Evolutionary conservation across 805 yeast species (phyloP), one percentile per base, ranked within the genome.

Genomic region (Sporopachydermia lactativora): DNA sequence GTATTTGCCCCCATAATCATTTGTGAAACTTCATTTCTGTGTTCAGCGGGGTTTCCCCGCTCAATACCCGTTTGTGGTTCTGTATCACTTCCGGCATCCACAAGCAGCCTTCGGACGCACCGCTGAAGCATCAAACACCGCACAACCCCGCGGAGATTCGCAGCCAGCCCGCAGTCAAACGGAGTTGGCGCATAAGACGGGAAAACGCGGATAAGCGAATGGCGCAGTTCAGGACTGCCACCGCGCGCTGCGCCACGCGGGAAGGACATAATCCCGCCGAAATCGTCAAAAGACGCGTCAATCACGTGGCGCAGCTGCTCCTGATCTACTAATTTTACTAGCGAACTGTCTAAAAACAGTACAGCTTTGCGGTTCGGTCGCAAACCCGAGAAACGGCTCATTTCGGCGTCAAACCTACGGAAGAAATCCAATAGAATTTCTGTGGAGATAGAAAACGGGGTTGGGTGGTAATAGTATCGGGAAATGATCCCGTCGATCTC

Each of bases 151-250:
- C n/a, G 8, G n/a, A 8, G n/a, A 24, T 24, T 24, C 13, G 31
- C 31, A n/a, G 31, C 31, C 31, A 24, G n/a, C 31, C 31, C 31
- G 31, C 31, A 24, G n/a, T 24, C 31, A 24, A 24, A 24, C n/a
- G 31, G 31, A 8, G 31, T 24, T n/a, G 31, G 31, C n/a, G 31
- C 31, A n/a, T 24, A 24, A 8, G 31, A 24, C 31, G 31, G 31
- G 31, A 24, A 24, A 8, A 24, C 31, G 8, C 31, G 31, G 8
- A 24, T n/a, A 8, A 24, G n/a, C n/a, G 31, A 24, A 24, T 24
- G n/a, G 8, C n/a, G 8, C 8, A 24, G 8, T 24, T 24, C 31
- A 8, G 31, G 31, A 8, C n/a, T 24, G 8, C 31, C 31, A 8
- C n/a, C 31, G 8, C n/a, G 8, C 31, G 8, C 31, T 8, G 31